Evolutionary conservation across 2,329 filamentous ascomycete species (phyloP), one percentile per base, ranked within the genome.

Genomic region (Cladosporium sp.): DNA sequence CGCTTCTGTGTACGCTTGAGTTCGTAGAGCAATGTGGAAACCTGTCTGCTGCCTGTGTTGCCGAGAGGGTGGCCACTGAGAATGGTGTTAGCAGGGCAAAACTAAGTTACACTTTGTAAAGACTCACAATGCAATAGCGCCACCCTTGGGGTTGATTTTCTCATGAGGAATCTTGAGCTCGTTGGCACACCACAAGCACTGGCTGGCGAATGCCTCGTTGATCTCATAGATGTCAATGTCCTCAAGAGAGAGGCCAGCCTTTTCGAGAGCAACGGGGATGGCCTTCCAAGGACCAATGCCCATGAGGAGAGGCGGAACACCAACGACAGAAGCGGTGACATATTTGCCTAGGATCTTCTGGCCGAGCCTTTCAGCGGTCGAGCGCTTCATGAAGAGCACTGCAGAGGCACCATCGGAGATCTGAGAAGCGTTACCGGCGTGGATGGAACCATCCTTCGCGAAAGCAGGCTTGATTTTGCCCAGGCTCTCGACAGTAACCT

Each of bases 221-320:
- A 98, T 96, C 81, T 98, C 93, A 67, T 82, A 97, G 67, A 97
- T 92, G 69, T 97, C 93, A 31, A 98, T 89, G 61, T 97, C 92
- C 53, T 95, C 86, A 72, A 85, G 89, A 68, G 77, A 78, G 63
- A 98, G 83, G 55, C 91, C 90, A 0, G 91, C 88, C 70, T 93
- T 91, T 68, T 88, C 81, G 53, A 96, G 84, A 3, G 89, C 91
- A 68, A 91, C 87, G 59, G 93, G 93, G 66, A 98, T 97, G 53
- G 93, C 91, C 73, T 91, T 91, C 83, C 89, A 95, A 46, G 93
- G 93, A 1, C 93, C 93, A 61, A 95, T 79, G 58, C 93, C 93
- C 93, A 98, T 97, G 61, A 97, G 85, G 53, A 96, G 80, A 40
- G 93, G 93, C 67, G 88, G 83, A 54, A 97, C 90, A 62, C 93